phyloP scores from a whole-genome alignment of 208 protist genomes.

The Trypanosoma scelopori region DNA sequence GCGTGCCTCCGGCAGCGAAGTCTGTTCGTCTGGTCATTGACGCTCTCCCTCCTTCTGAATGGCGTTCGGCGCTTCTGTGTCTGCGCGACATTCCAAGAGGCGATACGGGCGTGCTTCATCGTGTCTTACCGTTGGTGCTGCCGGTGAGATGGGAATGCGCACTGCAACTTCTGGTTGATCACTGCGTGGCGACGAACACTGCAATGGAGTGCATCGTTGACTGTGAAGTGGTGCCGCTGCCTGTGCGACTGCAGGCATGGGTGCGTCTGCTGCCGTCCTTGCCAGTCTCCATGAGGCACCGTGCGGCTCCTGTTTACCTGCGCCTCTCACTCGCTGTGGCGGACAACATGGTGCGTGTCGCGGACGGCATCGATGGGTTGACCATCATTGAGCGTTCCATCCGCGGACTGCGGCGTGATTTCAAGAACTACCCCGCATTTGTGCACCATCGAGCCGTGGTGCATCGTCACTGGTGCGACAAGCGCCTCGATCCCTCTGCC shows the following conservation, averaged over 20 bases:
- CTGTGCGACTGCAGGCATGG: conserved; percentile 16
- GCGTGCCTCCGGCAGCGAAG: conserved; percentile 1
- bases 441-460: conserved; percentile 19
- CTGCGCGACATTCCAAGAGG: conserved; percentile 1
- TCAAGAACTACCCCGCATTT: conserved; percentile 20
- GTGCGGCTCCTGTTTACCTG: conserved; percentile 19
- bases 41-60: conserved; percentile 5
- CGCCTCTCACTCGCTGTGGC: conserved; percentile 13
- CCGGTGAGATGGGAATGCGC: conserved; percentile 17
- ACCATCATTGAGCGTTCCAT: conserved; percentile 21
- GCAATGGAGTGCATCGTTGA: conserved; percentile 14
- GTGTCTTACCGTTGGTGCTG: conserved; percentile 9
- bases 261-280: conserved; percentile 15
- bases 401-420: conserved; percentile 9
- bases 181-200: conserved; percentile 14
- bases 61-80: conserved; percentile 4
- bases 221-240: conserved; percentile 19
- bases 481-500: conserved; percentile 6
- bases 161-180: conserved; percentile 5
- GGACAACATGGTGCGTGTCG: background rate
- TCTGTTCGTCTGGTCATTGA: background rate
- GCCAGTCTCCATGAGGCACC: conserved; percentile 25
- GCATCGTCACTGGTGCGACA: conserved; percentile 21
- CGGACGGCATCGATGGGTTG: conserved; percentile 12
- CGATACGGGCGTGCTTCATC: conserved; percentile 9